Base-by-base conservation (phyloP, 352 stramenopile species). In the Pythium oligandrum region DNA sequence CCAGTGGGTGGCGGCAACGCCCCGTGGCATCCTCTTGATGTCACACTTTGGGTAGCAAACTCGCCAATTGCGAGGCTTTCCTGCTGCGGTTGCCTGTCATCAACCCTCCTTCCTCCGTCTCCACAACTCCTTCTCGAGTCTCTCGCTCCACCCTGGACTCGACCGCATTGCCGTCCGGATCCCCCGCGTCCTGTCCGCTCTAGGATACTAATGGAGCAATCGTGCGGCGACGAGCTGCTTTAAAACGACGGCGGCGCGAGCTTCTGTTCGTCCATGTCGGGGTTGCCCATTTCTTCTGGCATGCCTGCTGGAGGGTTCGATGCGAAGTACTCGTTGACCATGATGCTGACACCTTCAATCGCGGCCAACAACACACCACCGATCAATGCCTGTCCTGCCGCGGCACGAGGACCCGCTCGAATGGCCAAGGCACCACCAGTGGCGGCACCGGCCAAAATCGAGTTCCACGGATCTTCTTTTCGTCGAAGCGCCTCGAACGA, bases 391-490 rank as follows among this genome's bases (percentile, higher is more conserved):
- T 97, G 95, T 36, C 88, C 88, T 1, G 92, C 93, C 34, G 96
- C 96, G 1, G 93, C 95, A 26, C 94, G 96, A 0, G 95, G 91
- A 11, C 96, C 96, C 3, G 96, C 96, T 44, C 97, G 85, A 12
- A 96, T 91, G 31, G 96, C 96, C 10, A 99, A 78, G 32, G 98
- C 86, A 45, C 96, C 96, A 70, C 96, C 97, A 0, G 97, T 99
- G 44, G 93, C 90, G 10, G 94, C 96, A 31, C 97, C 97, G 34
- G 90, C 93, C 39, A 99, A 70, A 57, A 99, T 99, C n/a, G 95
- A 98, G 72, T 99, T 99, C 96, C 96, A 99, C 40, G 97, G 95
- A 83, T 99, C 97, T 83, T 99, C 97, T 78, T 98, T 99, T 75
- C 97, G 92, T 70, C 97, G 90, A 53, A 99, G 72, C 35, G 93